These are phyloP conservation scores for Parastagonospora avenae DNA, from an alignment of 2,329 filamentous ascomycete genomes.

Conservation along the genomic window DNA sequence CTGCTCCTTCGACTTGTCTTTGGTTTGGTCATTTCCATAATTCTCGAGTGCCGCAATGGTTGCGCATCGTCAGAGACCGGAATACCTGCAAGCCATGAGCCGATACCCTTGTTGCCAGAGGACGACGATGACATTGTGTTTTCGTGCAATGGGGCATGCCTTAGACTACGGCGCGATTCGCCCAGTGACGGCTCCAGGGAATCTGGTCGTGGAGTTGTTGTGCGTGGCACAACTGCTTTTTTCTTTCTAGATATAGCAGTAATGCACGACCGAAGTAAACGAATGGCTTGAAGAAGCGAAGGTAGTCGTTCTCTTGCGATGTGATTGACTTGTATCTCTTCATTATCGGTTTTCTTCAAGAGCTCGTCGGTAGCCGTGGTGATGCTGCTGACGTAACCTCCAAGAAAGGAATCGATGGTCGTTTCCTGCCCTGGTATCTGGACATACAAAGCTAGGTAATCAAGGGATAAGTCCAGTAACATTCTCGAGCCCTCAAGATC, in stretches of 20 bases:
- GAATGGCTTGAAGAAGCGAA: conserved; percentile 28
- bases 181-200: conserved; percentile 27
- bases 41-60: conserved; percentile 22
- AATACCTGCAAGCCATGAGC: conserved; percentile 37
- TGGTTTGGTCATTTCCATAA: conserved; percentile 13
- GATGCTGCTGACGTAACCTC: conserved; percentile 19
- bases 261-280: conserved; percentile 31
- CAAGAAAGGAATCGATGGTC: conserved; percentile 23
- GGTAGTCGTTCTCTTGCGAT: conserved; percentile 30
- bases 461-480: conserved; percentile 35
- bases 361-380: conserved; percentile 26
- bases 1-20: conserved; percentile 7
- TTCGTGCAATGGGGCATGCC: conserved; percentile 15
- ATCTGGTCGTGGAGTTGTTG: conserved; percentile 27
- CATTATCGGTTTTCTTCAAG: conserved; percentile 30
- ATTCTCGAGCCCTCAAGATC: conserved; percentile 34
- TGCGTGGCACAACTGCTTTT: conserved; percentile 9
- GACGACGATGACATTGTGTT: conserved; percentile 8
- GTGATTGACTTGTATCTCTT: conserved; percentile 30
- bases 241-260: conserved; percentile 22
- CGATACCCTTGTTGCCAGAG: conserved; percentile 25
- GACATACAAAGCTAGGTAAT: conserved; percentile 37
- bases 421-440: conserved; percentile 27
- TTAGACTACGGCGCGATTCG: conserved; percentile 26
- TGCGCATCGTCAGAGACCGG: conserved; percentile 25